Conservation (phyloP, 2,329 filamentous ascomycete genomes). For the Botrytis deweyae region DNA sequence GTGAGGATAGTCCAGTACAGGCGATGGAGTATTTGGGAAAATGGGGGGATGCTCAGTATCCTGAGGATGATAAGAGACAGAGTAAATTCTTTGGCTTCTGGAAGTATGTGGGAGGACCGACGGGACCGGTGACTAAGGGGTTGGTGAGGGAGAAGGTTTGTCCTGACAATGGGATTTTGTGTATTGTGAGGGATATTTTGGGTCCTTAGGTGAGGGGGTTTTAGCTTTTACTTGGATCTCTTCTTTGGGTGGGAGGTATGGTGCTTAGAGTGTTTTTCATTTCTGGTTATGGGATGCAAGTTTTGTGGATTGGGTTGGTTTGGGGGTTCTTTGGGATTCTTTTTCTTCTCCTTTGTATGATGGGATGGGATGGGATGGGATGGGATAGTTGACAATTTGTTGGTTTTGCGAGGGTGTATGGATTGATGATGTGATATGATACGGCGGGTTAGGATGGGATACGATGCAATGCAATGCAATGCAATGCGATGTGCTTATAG, state of each 20-base stretch:
- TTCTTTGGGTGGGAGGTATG: not conserved
- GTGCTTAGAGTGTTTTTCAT: not conserved
- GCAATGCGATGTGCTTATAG: not conserved
- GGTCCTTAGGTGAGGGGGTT: slow-evolving; percentile 25
- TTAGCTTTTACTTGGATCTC: not conserved
- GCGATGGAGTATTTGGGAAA: slow-evolving; percentile 57
- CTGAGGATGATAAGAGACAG: slow-evolving; percentile 45
- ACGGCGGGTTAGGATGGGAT: not conserved
- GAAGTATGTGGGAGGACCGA: slow-evolving; percentile 59
- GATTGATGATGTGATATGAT: not conserved
- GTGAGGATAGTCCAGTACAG: slow-evolving; percentile 46
- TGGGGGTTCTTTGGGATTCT: not conserved
- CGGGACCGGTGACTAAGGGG: slow-evolving; percentile 59
- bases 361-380: not conserved
- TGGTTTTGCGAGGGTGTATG: not conserved
- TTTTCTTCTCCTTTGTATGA: not conserved
- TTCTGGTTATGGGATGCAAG: not conserved
- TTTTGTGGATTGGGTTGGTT: not conserved
- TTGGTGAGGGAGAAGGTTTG: slow-evolving; percentile 57
- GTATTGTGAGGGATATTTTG: slow-evolving; percentile 35
- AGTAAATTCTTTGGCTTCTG: slow-evolving; percentile 44
- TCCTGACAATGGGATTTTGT: slow-evolving; percentile 44
- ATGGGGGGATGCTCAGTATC: slow-evolving; percentile 63
- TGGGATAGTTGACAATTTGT: not conserved
- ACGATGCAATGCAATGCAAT: not conserved